Evolutionary conservation across 2,329 filamentous ascomycete genomes (phyloP).

Genomic region (Monosporascus sp.): DNA sequence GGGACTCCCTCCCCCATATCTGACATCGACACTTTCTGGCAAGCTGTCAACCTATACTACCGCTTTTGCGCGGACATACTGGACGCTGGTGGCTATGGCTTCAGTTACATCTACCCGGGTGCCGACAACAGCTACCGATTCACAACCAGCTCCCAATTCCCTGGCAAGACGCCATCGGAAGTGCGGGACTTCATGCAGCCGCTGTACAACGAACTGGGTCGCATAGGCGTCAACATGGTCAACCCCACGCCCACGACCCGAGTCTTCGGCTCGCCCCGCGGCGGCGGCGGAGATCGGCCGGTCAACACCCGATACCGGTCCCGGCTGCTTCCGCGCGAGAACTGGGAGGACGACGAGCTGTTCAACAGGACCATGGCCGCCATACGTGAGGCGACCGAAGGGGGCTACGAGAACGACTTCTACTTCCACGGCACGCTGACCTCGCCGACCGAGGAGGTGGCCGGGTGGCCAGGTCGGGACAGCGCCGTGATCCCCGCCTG

Average conservation of each 20-base stretch:
- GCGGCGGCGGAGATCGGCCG: constrained; percentile 19
- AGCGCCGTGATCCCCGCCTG: constrained; percentile 38
- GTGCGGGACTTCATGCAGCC: constrained; percentile 26
- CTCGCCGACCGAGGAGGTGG: constrained; percentile 23
- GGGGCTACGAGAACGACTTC: constrained; percentile 28
- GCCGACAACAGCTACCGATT: constrained; percentile 24
- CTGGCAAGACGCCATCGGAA: constrained; percentile 12
- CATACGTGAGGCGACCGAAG: constrained; percentile 26
- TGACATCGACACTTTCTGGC: constrained; percentile 23
- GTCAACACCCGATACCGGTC: constrained; percentile 27
- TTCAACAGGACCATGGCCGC: constrained; percentile 22
- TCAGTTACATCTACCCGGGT: constrained; percentile 28
- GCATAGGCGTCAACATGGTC: constrained; percentile 23
- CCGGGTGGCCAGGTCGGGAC: constrained; percentile 23
- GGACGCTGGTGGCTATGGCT: constrained; percentile 30
- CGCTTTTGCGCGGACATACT: constrained; percentile 26
- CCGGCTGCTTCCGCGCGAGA: constrained; percentile 25
- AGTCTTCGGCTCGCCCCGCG: constrained; percentile 22
- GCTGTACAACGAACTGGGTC: constrained; percentile 25
- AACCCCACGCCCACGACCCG: constrained; percentile 22
- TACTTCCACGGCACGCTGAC: constrained; percentile 28
- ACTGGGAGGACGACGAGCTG: constrained; percentile 21
- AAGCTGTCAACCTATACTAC: constrained; percentile 27
- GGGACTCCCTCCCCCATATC: constrained; percentile 6
- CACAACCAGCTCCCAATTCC: constrained; percentile 28